Conservation (phyloP, 352 stramenopile genomes). For the Globisporangium nunn region DNA sequence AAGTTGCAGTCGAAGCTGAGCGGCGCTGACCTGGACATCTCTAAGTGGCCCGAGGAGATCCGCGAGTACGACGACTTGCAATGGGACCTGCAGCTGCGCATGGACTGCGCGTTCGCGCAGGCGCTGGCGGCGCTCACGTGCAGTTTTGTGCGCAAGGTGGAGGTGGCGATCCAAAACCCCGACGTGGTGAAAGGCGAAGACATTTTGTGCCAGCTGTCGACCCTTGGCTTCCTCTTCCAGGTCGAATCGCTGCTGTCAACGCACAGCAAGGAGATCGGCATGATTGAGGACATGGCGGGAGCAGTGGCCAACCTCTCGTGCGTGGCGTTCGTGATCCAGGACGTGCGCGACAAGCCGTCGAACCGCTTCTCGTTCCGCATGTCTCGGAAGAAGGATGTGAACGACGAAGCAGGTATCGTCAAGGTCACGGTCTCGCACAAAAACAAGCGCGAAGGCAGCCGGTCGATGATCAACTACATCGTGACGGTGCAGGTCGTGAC, state of each 20-base stretch:
- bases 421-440: slow-evolving; percentile 75
- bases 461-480: slow-evolving; percentile 74
- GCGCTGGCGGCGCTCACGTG: slow-evolving; percentile 63
- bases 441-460: slow-evolving; percentile 33
- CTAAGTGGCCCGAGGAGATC: slow-evolving; percentile 76
- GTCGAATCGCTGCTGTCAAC: slow-evolving; percentile 93
- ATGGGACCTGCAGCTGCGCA: slow-evolving; percentile 80
- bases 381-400: slow-evolving; percentile 71
- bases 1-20: slow-evolving; percentile 77
- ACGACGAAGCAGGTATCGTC: slow-evolving; percentile 64
- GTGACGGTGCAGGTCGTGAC: slow-evolving; percentile 77
- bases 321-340: slow-evolving; percentile 82
- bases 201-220: slow-evolving; percentile 77
- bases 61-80: slow-evolving; percentile 81
- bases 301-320: slow-evolving; percentile 75
- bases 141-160: slow-evolving; percentile 82
- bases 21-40: slow-evolving; percentile 57
- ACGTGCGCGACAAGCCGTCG: slow-evolving; percentile 79
- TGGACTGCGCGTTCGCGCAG: slow-evolving; percentile 78
- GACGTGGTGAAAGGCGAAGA: slow-evolving; percentile 69
- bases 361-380: slow-evolving; percentile 85
- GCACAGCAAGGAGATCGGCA: slow-evolving; percentile 94
- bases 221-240: slow-evolving; percentile 82
- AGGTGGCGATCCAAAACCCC: slow-evolving; percentile 74
- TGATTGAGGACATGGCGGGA: slow-evolving; percentile 91